Conservation (phyloP, 371 early-diverging fungal genomes). For the Zychaea mexicana region DNA sequence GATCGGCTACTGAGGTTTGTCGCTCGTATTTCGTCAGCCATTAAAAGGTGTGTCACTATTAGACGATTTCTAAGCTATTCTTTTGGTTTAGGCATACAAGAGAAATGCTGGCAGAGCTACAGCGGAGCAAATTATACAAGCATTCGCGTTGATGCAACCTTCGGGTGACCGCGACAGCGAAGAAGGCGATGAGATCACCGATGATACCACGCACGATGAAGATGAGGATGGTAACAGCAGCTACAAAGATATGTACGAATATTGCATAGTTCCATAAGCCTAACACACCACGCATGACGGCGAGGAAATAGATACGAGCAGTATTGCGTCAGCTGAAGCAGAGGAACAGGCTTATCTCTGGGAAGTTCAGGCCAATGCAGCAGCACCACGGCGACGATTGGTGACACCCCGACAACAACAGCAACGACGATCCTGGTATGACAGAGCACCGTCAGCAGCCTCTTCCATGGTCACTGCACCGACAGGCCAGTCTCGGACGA, state of each 20-base stretch:
- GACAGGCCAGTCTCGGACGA: background rate
- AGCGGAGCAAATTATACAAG: slow-evolving; percentile 37
- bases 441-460: slow-evolving; percentile 4
- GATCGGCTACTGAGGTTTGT: slow-evolving; percentile 27
- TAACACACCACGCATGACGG: no score
- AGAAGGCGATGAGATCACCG: slow-evolving; percentile 4
- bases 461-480: slow-evolving; percentile 4
- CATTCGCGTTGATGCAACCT: slow-evolving; percentile 39
- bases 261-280: no score
- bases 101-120: slow-evolving; percentile 13
- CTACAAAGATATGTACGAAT: no score
- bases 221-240: background rate
- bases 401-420: slow-evolving; percentile 9
- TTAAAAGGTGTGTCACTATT: no score
- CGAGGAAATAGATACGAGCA: background rate
- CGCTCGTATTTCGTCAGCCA: background rate
- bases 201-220: slow-evolving; percentile 30
- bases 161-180: slow-evolving; percentile 27
- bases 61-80: no score
- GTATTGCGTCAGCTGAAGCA: slow-evolving; percentile 22
- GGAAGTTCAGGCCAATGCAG: slow-evolving; percentile 14
- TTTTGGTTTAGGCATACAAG: slow-evolving; percentile 15
- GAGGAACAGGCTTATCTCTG: slow-evolving; percentile 31
- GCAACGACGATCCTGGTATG: slow-evolving; percentile 8
- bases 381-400: background rate